Conservation (phyloP, 305 asterid species). For the Solanum hybrid region DNA sequence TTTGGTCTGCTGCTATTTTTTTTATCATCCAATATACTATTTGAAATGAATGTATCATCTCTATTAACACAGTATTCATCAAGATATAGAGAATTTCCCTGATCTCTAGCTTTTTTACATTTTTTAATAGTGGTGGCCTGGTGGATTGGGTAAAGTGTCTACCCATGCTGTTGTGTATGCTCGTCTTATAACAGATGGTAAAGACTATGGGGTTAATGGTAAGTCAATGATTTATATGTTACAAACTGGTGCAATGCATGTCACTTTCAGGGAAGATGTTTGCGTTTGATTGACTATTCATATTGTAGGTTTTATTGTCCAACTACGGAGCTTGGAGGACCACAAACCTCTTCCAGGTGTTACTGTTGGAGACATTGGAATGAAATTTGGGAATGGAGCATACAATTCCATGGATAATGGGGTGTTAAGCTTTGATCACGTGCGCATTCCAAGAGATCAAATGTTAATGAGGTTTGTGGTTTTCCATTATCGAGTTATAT, state of each 20-base stretch:
- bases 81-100: not conserved
- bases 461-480: constrained; percentile 81
- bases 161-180: constrained; percentile 92
- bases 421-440: constrained; percentile 72
- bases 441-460: constrained; percentile 93
- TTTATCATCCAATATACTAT: not conserved
- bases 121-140: constrained; percentile 94
- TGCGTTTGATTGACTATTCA: not conserved
- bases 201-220: constrained; percentile 90
- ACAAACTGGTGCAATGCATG: not conserved
- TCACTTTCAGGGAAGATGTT: not conserved
- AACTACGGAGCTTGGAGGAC: constrained; percentile 85
- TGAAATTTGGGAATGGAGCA: constrained; percentile 97
- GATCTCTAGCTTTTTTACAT: constrained; percentile 4
- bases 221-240: constrained; percentile 8
- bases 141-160: constrained; percentile 94
- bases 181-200: constrained; percentile 71
- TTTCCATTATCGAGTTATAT: not conserved
- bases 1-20: not conserved
- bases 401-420: constrained; percentile 99
- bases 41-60: not conserved
- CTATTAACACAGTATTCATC: not conserved
- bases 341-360: constrained; percentile 84
- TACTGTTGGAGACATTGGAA: constrained; percentile 92
- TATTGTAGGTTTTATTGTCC: constrained; percentile 75